phyloP scores from a whole-genome alignment of 129 eudicot species.

The Pittosporum tobira region DNA sequence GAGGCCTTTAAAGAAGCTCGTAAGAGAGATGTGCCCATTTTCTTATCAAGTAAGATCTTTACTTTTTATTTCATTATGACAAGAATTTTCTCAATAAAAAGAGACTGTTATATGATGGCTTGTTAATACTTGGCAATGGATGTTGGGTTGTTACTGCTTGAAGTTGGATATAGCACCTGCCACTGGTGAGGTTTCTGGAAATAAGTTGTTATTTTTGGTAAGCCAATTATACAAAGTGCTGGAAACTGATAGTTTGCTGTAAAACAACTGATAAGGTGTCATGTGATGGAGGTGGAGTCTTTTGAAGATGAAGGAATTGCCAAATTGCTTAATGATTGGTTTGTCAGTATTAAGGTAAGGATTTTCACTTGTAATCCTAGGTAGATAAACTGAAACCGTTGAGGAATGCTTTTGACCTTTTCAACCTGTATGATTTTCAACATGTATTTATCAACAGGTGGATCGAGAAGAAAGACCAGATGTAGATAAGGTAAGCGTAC shows the following conservation, averaged over 20 bases:
- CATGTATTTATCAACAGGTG: conserved; percentile 49
- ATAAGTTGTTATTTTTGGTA: not conserved
- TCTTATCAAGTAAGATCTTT: conserved; percentile 61
- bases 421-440: not conserved
- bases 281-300: conserved; percentile 99
- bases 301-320: conserved; percentile 85
- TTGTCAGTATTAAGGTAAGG: conserved; percentile 79
- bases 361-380: not conserved
- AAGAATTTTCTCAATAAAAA: not conserved
- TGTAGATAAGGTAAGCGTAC: conserved; percentile 74
- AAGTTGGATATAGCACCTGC: conserved; percentile 99
- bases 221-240: not conserved
- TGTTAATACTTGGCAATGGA: not conserved
- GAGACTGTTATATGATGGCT: conserved; percentile 15
- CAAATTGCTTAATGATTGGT: conserved; percentile 80
- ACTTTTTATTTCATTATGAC: not conserved
- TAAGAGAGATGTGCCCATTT: conserved; percentile 78
- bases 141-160: conserved; percentile 20
- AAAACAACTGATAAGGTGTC: conserved; percentile 54
- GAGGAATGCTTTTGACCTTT: not conserved
- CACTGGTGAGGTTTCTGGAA: conserved; percentile 59
- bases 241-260: conserved; percentile 9
- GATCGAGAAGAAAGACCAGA: conserved; percentile 97
- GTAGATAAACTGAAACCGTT: not conserved
- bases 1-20: conserved; percentile 91